Evolutionary conservation across 768 basidiomycete genomes (phyloP).

Genomic region (Hygrocybe punicea): DNA sequence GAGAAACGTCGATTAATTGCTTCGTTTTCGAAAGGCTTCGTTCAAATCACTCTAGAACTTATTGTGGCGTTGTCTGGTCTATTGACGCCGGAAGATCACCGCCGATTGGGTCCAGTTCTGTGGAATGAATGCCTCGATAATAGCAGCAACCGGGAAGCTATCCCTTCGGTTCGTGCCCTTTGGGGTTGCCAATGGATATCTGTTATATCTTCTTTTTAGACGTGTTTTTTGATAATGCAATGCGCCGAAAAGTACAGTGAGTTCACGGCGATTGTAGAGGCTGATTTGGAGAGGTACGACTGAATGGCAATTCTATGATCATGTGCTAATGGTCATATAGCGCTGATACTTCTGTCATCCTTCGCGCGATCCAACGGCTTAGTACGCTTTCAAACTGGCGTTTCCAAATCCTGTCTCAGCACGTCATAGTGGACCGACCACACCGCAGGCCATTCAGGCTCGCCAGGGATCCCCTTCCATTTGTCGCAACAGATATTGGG

Average conservation of each 20-base stretch:
- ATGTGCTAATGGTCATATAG: conserved; percentile 33
- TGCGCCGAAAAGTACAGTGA: conserved; percentile 62
- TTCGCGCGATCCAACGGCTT: conserved; percentile 54
- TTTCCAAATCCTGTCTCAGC: conserved; percentile 64
- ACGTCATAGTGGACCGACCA: conserved; percentile 54
- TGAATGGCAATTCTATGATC: not conserved
- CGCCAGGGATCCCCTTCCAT: conserved; percentile 67
- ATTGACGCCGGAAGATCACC: conserved; percentile 48
- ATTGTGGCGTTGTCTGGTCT: conserved; percentile 61
- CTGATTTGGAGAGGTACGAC: conserved; percentile 53
- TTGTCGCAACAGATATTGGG: conserved; percentile 74
- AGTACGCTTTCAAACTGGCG: conserved; percentile 61
- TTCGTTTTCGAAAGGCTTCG: conserved; percentile 46
- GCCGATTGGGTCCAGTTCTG: conserved; percentile 49
- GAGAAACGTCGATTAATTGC: conserved; percentile 39
- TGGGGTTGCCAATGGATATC: not conserved
- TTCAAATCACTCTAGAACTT: conserved; percentile 50
- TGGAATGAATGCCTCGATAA: conserved; percentile 54
- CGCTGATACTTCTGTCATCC: conserved; percentile 45
- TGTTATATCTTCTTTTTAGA: conserved; percentile 31
- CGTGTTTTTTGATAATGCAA: conserved; percentile 68
- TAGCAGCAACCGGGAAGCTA: conserved; percentile 40
- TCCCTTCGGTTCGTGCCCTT: conserved; percentile 46
- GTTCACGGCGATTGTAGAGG: conserved; percentile 48
- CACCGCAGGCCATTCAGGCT: conserved; percentile 70